These are phyloP conservation scores for Aspergillus ochraceoroseus DNA, from an alignment of 2,329 filamentous ascomycete species.

Conservation along the genomic window DNA sequence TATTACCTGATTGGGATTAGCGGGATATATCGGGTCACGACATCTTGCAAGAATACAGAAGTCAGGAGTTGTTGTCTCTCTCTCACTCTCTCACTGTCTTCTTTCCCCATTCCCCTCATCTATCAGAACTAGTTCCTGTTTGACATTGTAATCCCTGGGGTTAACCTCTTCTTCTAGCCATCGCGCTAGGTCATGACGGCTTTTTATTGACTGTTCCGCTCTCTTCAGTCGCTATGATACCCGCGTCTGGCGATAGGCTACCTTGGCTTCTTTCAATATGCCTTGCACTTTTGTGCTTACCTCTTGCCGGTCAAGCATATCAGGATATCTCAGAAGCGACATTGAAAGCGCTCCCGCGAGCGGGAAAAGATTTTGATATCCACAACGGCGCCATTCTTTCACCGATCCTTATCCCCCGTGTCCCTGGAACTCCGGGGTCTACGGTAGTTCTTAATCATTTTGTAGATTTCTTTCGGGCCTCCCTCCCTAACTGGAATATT, in stretches of 20 bases:
- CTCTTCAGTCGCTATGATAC: constrained; percentile 23
- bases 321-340: constrained; percentile 67
- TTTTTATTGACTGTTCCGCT: neutral
- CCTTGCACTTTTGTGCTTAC: constrained; percentile 24
- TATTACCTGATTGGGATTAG: constrained; percentile 8
- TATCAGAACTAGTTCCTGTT: no score
- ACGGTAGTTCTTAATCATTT: constrained; percentile 72
- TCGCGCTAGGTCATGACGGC: constrained; percentile 5
- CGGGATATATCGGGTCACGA: neutral
- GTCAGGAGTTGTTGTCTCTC: neutral
- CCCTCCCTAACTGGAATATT: constrained; percentile 73
- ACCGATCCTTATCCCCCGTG: constrained; percentile 80
- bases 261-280: constrained; percentile 26
- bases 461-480: constrained; percentile 68
- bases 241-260: constrained; percentile 27
- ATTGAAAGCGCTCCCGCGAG: constrained; percentile 65
- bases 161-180: neutral
- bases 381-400: constrained; percentile 69
- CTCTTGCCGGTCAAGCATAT: constrained; percentile 45
- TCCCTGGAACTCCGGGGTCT: constrained; percentile 78
- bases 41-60: constrained; percentile 6
- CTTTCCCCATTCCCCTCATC: neutral
- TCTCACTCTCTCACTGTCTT: neutral
- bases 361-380: constrained; percentile 72
- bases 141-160: no score